Conservation (phyloP, 768 basidiomycete species). For the Rhodotorula babjevae region DNA sequence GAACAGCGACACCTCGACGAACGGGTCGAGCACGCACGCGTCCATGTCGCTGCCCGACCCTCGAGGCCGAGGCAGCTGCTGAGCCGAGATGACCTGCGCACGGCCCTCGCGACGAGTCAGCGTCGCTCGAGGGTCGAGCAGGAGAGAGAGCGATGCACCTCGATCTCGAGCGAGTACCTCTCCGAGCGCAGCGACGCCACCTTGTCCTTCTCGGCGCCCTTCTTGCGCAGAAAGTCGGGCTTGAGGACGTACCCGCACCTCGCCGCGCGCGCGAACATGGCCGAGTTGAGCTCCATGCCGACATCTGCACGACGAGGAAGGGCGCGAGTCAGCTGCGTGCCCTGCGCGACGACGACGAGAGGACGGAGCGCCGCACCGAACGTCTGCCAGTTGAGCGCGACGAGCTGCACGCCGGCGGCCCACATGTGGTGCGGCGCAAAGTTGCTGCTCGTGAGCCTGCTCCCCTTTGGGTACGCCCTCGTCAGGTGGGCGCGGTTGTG, state of each 20-base stretch:
- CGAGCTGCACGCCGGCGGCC: slow-evolving; percentile 81
- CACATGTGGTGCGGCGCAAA: slow-evolving; percentile 85
- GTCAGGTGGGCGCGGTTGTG: slow-evolving; percentile 80
- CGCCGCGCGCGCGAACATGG: slow-evolving; percentile 92
- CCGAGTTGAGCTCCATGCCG: slow-evolving; percentile 85
- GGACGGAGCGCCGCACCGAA: slow-evolving; percentile 58
- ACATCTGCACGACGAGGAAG: slow-evolving; percentile 56
- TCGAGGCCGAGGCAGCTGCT: slow-evolving; percentile 63
- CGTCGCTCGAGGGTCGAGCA: neutral
- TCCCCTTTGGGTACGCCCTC: slow-evolving; percentile 79
- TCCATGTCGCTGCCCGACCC: slow-evolving; percentile 52
- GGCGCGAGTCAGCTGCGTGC: too few species aligned
- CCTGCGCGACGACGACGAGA: neutral
- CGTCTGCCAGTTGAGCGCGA: slow-evolving; percentile 97
- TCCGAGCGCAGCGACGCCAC: slow-evolving; percentile 56
- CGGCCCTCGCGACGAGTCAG: neutral
- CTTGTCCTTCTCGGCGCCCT: slow-evolving; percentile 52
- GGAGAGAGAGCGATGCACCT: slow-evolving; percentile 49
- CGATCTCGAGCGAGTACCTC: slow-evolving; percentile 62
- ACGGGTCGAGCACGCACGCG: slow-evolving; percentile 53
- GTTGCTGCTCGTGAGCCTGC: slow-evolving; percentile 73
- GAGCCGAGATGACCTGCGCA: slow-evolving; percentile 69
- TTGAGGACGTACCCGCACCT: slow-evolving; percentile 84
- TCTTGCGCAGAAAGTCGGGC: slow-evolving; percentile 66
- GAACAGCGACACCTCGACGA: slow-evolving; percentile 72